Percentiles rank a stretch among this genome's conserved stretches.
Conservation (phyloP, 1,139 yeast species). For the Komagataea norvegica region DNA sequence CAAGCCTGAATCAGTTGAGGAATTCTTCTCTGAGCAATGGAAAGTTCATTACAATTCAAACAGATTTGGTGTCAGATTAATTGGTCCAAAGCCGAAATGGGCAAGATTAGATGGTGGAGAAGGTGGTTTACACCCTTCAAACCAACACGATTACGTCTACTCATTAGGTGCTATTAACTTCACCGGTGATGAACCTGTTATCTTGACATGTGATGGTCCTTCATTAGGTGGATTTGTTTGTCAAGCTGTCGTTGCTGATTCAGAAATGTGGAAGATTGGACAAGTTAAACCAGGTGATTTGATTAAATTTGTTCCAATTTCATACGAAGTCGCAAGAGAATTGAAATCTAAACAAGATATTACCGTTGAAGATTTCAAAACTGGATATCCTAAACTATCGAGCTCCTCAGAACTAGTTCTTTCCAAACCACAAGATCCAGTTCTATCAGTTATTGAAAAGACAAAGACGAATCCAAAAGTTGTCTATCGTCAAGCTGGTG, state of each 20-base stretch:
- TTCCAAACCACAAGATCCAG: conserved; percentile 52
- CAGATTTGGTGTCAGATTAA: conserved; percentile 89
- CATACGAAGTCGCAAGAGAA: conserved; percentile 60
- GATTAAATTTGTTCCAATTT: conserved; percentile 74
- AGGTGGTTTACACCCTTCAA: conserved; percentile 96
- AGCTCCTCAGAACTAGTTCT: conserved; percentile 32
- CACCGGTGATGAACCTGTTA: conserved; percentile 98
- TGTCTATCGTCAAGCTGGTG: conserved; percentile 95
- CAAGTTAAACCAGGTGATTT: conserved; percentile 93
- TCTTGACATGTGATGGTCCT: conserved; percentile 95
- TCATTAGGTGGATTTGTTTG: conserved; percentile 97
- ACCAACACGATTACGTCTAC: conserved; percentile 95
- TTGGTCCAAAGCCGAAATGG: conserved; percentile 97
- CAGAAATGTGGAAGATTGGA: conserved; percentile 98
- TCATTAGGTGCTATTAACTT: conserved; percentile 95
- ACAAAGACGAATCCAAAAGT: conserved; percentile 60
- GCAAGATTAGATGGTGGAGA: conserved; percentile 97
- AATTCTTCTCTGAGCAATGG: conserved; percentile 77
- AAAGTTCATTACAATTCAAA: conserved; percentile 95
- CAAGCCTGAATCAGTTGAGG: conserved; percentile 64
- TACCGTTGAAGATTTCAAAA: conserved; percentile 42
- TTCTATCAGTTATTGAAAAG: conserved; percentile 47
- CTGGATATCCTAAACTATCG: conserved; percentile 35
- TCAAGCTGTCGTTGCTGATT: conserved; percentile 90
- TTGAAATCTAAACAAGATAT: conserved; percentile 59